Conservation (phyloP, 2,329 filamentous ascomycete species). For the Colletotrichum chrysophilum region DNA sequence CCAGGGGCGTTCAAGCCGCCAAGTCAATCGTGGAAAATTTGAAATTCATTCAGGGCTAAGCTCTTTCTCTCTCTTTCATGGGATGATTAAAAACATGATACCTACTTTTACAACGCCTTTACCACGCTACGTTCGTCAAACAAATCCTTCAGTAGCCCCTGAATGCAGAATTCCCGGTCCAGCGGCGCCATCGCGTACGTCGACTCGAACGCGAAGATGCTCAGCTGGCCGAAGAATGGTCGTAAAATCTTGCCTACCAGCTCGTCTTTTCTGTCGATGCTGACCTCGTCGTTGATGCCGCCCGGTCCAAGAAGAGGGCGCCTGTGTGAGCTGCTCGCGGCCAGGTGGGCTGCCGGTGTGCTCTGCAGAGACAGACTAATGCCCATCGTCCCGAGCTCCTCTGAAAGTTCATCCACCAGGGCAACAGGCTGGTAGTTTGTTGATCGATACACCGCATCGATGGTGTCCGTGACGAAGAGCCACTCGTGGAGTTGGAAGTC, state of each 20-base stretch:
- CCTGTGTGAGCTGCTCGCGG: conserved; percentile 39
- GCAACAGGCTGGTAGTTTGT: conserved; percentile 72
- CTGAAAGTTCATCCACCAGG: conserved; percentile 83
- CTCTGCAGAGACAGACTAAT: conserved; percentile 35
- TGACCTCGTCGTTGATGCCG: conserved; percentile 60
- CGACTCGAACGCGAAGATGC: conserved; percentile 91
- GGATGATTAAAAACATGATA: background rate
- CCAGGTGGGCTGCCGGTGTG: conserved; percentile 42
- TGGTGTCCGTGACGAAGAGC: conserved; percentile 96
- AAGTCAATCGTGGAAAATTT: background rate
- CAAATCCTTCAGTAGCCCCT: conserved; percentile 72
- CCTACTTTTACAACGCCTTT: conserved; percentile 53
- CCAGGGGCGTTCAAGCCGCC: conserved; percentile 35
- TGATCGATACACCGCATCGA: conserved; percentile 90
- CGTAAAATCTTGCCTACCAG: conserved; percentile 79
- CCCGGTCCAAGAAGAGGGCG: conserved; percentile 57
- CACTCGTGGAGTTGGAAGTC: conserved; percentile 99
- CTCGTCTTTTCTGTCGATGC: conserved; percentile 67
- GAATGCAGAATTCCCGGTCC: conserved; percentile 69
- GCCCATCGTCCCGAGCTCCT: conserved; percentile 65
- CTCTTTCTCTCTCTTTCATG: background rate
- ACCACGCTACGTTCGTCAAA: conserved; percentile 79
- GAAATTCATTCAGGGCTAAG: background rate
- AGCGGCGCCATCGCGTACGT: conserved; percentile 82
- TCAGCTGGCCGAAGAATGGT: conserved; percentile 90